Evolutionary conservation across 148 eudicot species (phyloP).

Genomic region (Cornus kousa): DNA sequence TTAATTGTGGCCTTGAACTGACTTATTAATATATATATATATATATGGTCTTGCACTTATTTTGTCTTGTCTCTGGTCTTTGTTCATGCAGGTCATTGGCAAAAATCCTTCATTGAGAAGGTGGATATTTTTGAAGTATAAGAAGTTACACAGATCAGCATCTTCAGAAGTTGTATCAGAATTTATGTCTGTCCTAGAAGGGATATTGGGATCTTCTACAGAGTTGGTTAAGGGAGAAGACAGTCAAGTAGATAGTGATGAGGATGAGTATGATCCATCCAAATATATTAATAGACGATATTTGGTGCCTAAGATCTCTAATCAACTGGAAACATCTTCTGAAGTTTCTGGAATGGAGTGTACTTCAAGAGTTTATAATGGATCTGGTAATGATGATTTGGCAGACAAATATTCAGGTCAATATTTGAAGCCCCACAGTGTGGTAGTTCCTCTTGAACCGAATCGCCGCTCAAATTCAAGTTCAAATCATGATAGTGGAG

Average conservation of each 20-base stretch:
- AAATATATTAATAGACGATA: slow-evolving; percentile 35
- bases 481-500: slow-evolving; percentile 58
- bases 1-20: slow-evolving; percentile 1
- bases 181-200: slow-evolving; percentile 51
- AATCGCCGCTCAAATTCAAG: slow-evolving; percentile 40
- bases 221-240: slow-evolving; percentile 46
- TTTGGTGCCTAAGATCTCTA: slow-evolving; percentile 34
- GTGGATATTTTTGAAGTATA: slow-evolving; percentile 67
- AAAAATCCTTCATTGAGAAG: slow-evolving; percentile 61
- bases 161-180: slow-evolving; percentile 57
- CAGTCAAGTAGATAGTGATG: slow-evolving; percentile 39
- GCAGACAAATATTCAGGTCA: slow-evolving; percentile 38
- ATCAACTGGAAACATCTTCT: slow-evolving; percentile 33
- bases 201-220: slow-evolving; percentile 54
- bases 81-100: slow-evolving; percentile 52
- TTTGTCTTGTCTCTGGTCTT: slow-evolving; percentile 7
- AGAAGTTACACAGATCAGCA: slow-evolving; percentile 53
- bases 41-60: slow-evolving; percentile 8
- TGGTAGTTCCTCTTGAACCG: slow-evolving; percentile 39
- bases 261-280: slow-evolving; percentile 46
- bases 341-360: slow-evolving; percentile 46
- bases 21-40: too few species aligned
- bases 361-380: slow-evolving; percentile 32
- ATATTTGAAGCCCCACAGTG: slow-evolving; percentile 44
- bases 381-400: slow-evolving; percentile 31